Percentiles rank a stretch among this genome's conserved stretches.
Evolutionary conservation across 2,329 filamentous ascomycete genomes (phyloP).

Genomic region (Erysiphe pulchra): DNA sequence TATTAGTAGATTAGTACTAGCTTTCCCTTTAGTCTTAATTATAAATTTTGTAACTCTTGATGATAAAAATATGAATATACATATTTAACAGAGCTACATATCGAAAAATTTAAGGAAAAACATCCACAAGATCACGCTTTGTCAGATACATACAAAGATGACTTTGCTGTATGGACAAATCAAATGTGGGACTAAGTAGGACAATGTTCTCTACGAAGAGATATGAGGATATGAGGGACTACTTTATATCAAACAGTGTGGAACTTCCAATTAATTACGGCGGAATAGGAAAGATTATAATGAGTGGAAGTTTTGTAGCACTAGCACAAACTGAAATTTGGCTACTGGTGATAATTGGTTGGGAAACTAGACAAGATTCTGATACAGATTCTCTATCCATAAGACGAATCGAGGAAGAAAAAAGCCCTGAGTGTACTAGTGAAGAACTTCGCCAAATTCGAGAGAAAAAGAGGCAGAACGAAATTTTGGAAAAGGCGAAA

Average conservation of each 20-base stretch:
- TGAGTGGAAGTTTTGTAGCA: not conserved
- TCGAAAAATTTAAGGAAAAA: too few species aligned
- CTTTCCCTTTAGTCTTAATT: too few species aligned
- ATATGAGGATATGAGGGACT: not conserved
- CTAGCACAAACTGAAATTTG: not conserved
- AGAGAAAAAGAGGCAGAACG: not conserved
- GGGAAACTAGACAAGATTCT: not conserved
- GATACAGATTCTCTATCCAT: not conserved
- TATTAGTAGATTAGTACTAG: too few species aligned
- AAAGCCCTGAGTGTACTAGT: not conserved
- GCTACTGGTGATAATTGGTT: not conserved
- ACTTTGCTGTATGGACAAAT: not conserved
- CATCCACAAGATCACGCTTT: too few species aligned
- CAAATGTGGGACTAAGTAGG: not conserved
- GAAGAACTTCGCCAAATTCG: not conserved
- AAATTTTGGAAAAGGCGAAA: too few species aligned
- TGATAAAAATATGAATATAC: too few species aligned
- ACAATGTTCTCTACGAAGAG: not conserved
- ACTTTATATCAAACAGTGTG: not conserved
- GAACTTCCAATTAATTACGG: not conserved
- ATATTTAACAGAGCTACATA: too few species aligned
- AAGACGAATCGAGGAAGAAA: not conserved
- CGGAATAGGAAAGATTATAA: not conserved
- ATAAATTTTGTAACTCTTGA: too few species aligned
- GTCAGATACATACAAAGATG: too few species aligned